Evolutionary conservation across 2,329 filamentous ascomycete species (phyloP).

Genomic region (Chaetoscypha palmicola): DNA sequence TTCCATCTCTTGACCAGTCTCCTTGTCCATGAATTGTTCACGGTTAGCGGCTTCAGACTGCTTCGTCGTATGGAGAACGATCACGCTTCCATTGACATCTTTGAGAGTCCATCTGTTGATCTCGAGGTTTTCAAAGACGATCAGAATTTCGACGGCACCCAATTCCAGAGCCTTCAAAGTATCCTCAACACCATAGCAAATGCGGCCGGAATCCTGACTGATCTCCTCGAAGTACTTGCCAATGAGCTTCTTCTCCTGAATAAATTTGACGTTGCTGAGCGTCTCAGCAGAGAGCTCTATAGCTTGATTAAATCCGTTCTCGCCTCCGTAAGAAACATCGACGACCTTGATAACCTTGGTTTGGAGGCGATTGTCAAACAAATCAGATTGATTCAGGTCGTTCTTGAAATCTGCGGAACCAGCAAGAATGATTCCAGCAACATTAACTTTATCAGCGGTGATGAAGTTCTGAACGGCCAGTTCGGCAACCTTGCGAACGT

Average conservation of each 20-base stretch:
- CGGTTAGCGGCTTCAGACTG: conserved; percentile 68
- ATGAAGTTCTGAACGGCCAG: conserved; percentile 98
- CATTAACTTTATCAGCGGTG: conserved; percentile 96
- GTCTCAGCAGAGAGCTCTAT: conserved; percentile 95
- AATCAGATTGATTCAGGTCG: conserved; percentile 92
- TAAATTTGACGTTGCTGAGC: conserved; percentile 98
- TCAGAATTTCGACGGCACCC: conserved; percentile 87
- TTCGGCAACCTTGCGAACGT: conserved; percentile 97
- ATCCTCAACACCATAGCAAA: conserved; percentile 97
- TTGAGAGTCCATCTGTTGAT: conserved; percentile 89
- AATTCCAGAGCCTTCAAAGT: conserved; percentile 95
- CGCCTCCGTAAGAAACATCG: conserved; percentile 96
- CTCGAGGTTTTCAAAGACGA: conserved; percentile 96
- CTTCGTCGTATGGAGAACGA: conserved; percentile 84
- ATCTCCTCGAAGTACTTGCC: conserved; percentile 99
- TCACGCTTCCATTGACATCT: conserved; percentile 63
- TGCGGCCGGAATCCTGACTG: conserved; percentile 90
- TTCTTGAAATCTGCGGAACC: conserved; percentile 99
- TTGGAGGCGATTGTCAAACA: conserved; percentile 89
- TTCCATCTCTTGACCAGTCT: conserved; percentile 96
- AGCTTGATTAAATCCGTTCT: conserved; percentile 99
- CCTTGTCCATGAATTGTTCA: conserved; percentile 87
- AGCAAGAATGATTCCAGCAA: conserved; percentile 88
- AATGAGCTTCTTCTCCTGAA: conserved; percentile 99
- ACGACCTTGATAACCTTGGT: conserved; percentile 99